Base-by-base conservation (phyloP, 2,329 filamentous ascomycete genomes). In the Rutstroemia sydowiana region DNA sequence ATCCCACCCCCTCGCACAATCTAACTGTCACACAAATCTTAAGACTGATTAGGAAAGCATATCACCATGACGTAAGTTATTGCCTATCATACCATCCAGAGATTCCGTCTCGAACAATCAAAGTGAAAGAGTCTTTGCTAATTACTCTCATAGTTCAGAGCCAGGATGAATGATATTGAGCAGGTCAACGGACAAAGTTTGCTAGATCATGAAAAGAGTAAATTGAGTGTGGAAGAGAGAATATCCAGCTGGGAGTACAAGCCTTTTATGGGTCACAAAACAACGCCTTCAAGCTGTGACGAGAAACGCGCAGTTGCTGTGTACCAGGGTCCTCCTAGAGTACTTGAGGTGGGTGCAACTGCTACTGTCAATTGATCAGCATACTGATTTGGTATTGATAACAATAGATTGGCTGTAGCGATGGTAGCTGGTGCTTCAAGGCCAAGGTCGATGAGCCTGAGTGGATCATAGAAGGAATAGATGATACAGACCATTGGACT, bases 391-490 rank as follows among this genome's bases (percentile, higher is more conserved):
- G n/a, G 9, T 45, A n/a, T 18, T 51, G 32, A 49, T 3, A 23
- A 23, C 0, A 18, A 26, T 21, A 51, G 37, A 54, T 65, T 47
- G 64, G 63, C 10, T 65, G 63, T 43, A 57, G 59, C 42, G 58
- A 64, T 46, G 64, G 64, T 5, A 45, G 23, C 16, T 66, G 64
- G 63, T 65, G 61, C 48, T 59, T 63, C 23, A 53, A 54, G 14
- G 55, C 61, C 30, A 65, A 65, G 51, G 50, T 52, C 13, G 56
- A 60, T 26, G 53, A 61, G 39, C 57, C 61, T 7, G 57, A 56
- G 37, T 66, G 64, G 64, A 55, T 60, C n/a, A 54, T 66, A 28
- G 58, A 65, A 31, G 64, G 63, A 6, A 20, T 65, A 14, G 64
- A 65, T 57, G 61, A 65, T 44, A 57, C 57, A 2, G 55, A 62